Evolutionary conservation across 192 early-diverging fungal genomes (phyloP).

Genomic region (Linnemannia exigua): DNA sequence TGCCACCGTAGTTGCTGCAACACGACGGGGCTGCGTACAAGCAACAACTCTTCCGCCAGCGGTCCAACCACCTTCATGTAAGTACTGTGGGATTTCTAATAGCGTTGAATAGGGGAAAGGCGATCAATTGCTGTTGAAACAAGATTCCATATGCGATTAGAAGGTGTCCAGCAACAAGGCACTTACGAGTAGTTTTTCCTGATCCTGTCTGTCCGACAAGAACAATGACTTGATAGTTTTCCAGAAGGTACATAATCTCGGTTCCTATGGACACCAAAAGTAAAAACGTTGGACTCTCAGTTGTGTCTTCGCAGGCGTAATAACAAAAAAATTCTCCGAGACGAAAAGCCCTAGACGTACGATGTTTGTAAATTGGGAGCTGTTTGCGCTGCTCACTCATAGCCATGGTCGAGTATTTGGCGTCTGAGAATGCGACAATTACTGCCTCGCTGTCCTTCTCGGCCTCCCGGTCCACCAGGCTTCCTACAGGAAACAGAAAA

Average conservation of each 20-base stretch:
- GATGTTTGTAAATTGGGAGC: conserved; percentile 91
- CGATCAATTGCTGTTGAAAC: background rate
- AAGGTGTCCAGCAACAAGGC: background rate
- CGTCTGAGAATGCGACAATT: conserved; percentile 62
- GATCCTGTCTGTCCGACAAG: conserved; percentile 85
- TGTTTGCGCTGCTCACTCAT: conserved; percentile 84
- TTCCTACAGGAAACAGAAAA: conserved; percentile 57
- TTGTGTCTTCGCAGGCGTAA: background rate
- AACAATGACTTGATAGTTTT: conserved; percentile 77
- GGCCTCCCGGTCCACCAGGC: conserved; percentile 71
- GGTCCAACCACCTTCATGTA: conserved; percentile 84
- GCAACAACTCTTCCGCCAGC: conserved; percentile 71
- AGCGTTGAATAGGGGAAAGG: background rate
- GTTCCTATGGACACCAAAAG: conserved; percentile 34
- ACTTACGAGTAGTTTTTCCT: conserved; percentile 87
- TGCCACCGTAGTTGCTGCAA: conserved; percentile 81
- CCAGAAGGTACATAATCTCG: conserved; percentile 76
- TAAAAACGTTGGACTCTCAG: too few species aligned
- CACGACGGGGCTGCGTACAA: conserved; percentile 83
- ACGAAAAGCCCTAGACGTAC: conserved; percentile 58
- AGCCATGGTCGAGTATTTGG: conserved; percentile 72
- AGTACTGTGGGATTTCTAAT: conserved; percentile 84
- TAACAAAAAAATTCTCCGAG: too few species aligned
- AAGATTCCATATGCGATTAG: background rate
- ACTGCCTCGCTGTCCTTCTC: conserved; percentile 69